A percentile compares a stretch with the other conserved stretches of the same genome.
Conservation (phyloP, 106 monocot species). For the Posidonia australis region DNA sequence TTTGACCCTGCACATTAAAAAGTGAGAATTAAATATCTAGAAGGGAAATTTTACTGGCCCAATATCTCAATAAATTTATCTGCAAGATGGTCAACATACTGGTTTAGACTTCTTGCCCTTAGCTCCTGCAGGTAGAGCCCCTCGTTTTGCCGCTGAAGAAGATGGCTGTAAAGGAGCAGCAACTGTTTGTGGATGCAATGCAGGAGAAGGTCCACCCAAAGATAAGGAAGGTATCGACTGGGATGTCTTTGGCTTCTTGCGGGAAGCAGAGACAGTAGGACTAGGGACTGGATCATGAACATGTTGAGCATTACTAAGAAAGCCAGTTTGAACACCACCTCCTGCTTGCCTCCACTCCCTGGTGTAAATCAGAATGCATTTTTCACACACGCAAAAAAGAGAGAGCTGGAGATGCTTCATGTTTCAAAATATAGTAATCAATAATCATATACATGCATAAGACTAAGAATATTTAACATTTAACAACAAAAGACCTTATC, state of each 20-base stretch:
- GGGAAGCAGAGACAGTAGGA: conserved; percentile 71
- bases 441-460: background rate
- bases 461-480: conserved; percentile 1
- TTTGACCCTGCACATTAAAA: conserved; percentile 35
- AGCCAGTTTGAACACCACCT: conserved; percentile 26
- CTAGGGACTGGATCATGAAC: conserved; percentile 56
- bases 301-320: conserved; percentile 53
- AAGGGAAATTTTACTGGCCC: background rate
- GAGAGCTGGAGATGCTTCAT: too few relatives aligned
- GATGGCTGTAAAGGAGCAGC: conserved; percentile 44
- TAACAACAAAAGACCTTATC: conserved; percentile 42
- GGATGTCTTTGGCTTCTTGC: conserved; percentile 71
- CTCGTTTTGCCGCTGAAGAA: conserved; percentile 55
- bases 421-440: background rate
- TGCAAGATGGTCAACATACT: conserved; percentile 25
- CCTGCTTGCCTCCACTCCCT: conserved; percentile 87
- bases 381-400: background rate
- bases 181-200: conserved; percentile 34
- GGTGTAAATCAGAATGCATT: background rate
- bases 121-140: conserved; percentile 24
- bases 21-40: background rate
- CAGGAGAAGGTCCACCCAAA: conserved; percentile 46
- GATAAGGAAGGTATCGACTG: conserved; percentile 55
- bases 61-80: background rate
- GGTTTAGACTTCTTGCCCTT: conserved; percentile 80